phyloP scores from a whole-genome alignment of 805 yeast genomes.

The Pichia manshurica region DNA sequence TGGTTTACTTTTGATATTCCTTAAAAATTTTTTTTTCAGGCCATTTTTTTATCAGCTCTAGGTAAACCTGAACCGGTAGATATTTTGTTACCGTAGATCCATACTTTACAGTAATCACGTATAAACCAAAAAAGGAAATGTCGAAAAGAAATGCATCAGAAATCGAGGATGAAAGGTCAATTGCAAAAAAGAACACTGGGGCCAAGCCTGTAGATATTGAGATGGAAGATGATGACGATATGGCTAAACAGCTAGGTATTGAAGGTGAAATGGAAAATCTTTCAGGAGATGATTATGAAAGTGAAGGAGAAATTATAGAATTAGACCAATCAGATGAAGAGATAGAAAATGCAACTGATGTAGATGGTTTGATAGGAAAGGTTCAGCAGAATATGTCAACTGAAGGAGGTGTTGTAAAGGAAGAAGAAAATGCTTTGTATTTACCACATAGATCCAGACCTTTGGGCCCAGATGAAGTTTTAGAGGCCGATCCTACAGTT shows the following conservation, averaged over 20 bases:
- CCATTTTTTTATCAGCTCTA: too few species aligned
- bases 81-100: too few species aligned
- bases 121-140: constrained; percentile 20
- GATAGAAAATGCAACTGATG: constrained; percentile 43
- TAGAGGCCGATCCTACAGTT: constrained; percentile 94
- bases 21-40: too few species aligned
- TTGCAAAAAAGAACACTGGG: constrained; percentile 13
- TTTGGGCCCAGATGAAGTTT: constrained; percentile 89
- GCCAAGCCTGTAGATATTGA: constrained; percentile 19
- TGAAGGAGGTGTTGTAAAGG: constrained; percentile 10
- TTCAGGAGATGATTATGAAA: constrained; percentile 86
- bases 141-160: constrained; percentile 32
- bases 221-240: constrained; percentile 33
- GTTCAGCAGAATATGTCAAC: constrained; percentile 36
- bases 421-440: constrained; percentile 43
- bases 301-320: constrained; percentile 85
- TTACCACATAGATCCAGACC: constrained; percentile 87
- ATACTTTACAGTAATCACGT: too few species aligned
- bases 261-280: constrained; percentile 74
- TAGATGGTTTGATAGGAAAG: constrained; percentile 56
- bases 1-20: too few species aligned
- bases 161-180: constrained; percentile 11
- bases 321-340: constrained; percentile 57
- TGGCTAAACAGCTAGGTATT: constrained; percentile 50
- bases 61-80: too few species aligned